Percentiles rank a stretch among this genome's conserved stretches.
Conservation (phyloP, 495 filamentous ascomycete species). For the Xylaria venustula region DNA sequence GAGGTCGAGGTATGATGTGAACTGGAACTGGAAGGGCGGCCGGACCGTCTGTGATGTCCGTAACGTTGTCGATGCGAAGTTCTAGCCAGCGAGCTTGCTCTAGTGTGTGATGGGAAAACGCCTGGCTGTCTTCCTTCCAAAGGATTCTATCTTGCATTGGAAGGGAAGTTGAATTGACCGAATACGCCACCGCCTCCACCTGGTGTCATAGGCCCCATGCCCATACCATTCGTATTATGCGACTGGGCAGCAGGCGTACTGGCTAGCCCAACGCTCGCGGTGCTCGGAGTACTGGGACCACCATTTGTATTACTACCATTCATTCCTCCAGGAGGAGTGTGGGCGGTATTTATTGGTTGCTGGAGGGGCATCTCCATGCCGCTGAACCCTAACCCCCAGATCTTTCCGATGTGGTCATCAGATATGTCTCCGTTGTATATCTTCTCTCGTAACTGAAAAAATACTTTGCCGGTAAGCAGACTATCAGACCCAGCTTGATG, state of each 20-base stretch:
- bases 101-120: not conserved
- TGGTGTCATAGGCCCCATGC: slow-evolving; percentile 65
- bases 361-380: slow-evolving; percentile 51
- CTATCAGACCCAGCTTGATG: slow-evolving; percentile 93
- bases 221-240: slow-evolving; percentile 50
- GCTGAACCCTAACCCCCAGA: slow-evolving; percentile 73
- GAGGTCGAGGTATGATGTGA: not conserved
- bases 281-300: slow-evolving; percentile 74
- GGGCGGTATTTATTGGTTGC: slow-evolving; percentile 26
- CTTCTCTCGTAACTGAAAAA: slow-evolving; percentile 80
- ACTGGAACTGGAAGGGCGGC: not conserved
- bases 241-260: slow-evolving; percentile 60
- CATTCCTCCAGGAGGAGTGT: slow-evolving; percentile 43
- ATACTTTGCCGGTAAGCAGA: slow-evolving; percentile 87
- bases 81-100: slow-evolving; percentile 6
- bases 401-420: slow-evolving; percentile 74
- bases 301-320: slow-evolving; percentile 53
- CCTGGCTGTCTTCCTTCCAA: slow-evolving; percentile 6
- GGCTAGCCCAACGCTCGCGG: slow-evolving; percentile 48
- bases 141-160: slow-evolving; percentile 30
- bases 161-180: slow-evolving; percentile 52
- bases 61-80: not conserved
- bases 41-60: not conserved
- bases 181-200: slow-evolving; percentile 66
- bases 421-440: slow-evolving; percentile 82